Evolutionary conservation across 2,329 filamentous ascomycete species (phyloP).

Genomic region (Arthrobotrys megalospora): DNA sequence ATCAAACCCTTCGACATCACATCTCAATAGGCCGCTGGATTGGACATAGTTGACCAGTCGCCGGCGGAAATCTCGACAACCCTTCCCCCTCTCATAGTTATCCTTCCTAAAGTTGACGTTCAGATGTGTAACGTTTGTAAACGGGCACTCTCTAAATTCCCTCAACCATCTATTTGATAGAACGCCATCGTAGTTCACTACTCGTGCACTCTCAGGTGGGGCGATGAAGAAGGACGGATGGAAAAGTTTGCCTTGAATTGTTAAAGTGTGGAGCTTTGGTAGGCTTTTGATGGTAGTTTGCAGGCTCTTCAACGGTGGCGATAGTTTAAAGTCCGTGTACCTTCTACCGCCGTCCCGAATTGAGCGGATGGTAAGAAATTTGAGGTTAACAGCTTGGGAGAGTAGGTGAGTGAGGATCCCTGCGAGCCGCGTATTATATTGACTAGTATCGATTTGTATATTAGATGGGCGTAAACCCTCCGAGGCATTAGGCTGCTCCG

Average conservation of each 20-base stretch:
- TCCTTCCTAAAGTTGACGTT: neutral
- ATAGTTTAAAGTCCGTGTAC: constrained; percentile 17
- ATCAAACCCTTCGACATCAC: constrained; percentile 2
- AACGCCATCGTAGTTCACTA: neutral
- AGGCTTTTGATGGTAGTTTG: neutral
- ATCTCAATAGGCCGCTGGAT: neutral
- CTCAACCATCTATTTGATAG: constrained; percentile 29
- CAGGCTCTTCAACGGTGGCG: neutral
- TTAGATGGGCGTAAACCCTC: neutral
- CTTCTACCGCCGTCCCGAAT: neutral
- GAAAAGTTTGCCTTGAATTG: constrained; percentile 28
- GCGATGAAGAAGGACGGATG: constrained; percentile 26
- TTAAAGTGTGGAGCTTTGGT: constrained; percentile 11
- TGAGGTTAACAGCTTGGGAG: constrained; percentile 1
- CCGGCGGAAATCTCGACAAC: constrained; percentile 2
- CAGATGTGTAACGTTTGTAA: constrained; percentile 18
- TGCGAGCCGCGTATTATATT: constrained; percentile 13
- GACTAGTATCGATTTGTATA: constrained; percentile 8
- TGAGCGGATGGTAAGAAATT: constrained; percentile 7
- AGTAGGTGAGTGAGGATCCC: constrained; percentile 11
- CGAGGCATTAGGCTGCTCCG: neutral
- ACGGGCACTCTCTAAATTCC: constrained; percentile 13
- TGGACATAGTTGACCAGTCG: neutral
- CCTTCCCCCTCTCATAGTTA: neutral
- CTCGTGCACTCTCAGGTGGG: neutral